Percentiles rank a stretch among this genome's conserved stretches.
Evolutionary conservation across 1,284 basidiomycete species (phyloP).

Genomic region (Butyriboletus appendiculatus): DNA sequence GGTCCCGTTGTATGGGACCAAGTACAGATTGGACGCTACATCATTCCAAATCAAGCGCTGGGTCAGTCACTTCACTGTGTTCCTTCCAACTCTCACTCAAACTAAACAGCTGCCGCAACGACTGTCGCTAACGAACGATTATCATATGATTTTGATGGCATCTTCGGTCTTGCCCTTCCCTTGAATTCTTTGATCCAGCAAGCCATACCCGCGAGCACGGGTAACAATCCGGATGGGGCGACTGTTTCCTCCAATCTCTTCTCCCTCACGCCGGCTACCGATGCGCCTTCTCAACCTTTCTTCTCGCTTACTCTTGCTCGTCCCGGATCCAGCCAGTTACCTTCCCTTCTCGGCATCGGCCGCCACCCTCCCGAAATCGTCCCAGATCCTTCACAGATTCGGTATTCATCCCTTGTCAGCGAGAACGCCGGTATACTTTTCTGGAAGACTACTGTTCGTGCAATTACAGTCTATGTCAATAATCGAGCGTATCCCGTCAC

Average conservation of each 20-base stretch:
- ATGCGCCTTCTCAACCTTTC: slow-evolving; percentile 59
- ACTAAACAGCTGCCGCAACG: slow-evolving; percentile 52
- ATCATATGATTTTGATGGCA: slow-evolving; percentile 53
- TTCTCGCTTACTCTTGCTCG: slow-evolving; percentile 66
- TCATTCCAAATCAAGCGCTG: slow-evolving; percentile 60
- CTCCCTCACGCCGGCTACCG: slow-evolving; percentile 51
- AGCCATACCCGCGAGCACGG: slow-evolving; percentile 46
- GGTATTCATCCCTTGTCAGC: slow-evolving; percentile 48
- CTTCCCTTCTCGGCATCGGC: slow-evolving; percentile 66
- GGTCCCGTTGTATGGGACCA: slow-evolving; percentile 71
- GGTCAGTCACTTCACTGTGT: slow-evolving; percentile 39
- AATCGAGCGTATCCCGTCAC: slow-evolving; percentile 42
- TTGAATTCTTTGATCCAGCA: slow-evolving; percentile 59
- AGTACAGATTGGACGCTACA: slow-evolving; percentile 58
- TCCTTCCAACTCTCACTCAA: not conserved
- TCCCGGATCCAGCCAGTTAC: slow-evolving; percentile 56
- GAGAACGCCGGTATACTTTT: slow-evolving; percentile 45
- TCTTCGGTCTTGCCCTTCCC: slow-evolving; percentile 74
- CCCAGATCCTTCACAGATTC: slow-evolving; percentile 50
- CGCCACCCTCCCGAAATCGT: slow-evolving; percentile 57
- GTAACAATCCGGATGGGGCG: slow-evolving; percentile 60
- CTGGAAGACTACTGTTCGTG: slow-evolving; percentile 60
- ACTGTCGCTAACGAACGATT: slow-evolving; percentile 56
- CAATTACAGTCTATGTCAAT: slow-evolving; percentile 61
- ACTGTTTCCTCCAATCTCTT: slow-evolving; percentile 65